A percentile compares a stretch with the other conserved stretches of the same genome.
These are phyloP conservation scores for Pleurotus pulmonarius DNA, from an alignment of 768 basidiomycete genomes.

Conservation along the genomic window DNA sequence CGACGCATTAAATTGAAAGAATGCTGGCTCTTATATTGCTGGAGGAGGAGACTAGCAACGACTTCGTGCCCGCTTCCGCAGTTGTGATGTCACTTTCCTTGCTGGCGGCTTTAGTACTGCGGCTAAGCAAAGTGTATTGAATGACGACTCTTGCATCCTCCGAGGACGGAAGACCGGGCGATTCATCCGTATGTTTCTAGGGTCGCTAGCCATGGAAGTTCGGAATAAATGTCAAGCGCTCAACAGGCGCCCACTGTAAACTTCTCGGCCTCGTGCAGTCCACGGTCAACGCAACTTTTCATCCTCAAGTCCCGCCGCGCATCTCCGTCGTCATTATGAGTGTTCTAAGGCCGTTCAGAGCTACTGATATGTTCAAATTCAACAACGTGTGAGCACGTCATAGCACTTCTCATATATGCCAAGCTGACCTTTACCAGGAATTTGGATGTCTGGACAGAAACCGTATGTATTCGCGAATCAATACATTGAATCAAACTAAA, in stretches of 20 bases:
- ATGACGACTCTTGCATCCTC: slow-evolving; percentile 2
- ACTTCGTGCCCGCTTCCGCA: slow-evolving; percentile 6
- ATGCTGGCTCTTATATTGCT: background rate
- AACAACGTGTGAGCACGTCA: slow-evolving; percentile 71
- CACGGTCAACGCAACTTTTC: background rate
- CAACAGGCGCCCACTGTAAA: too few species aligned
- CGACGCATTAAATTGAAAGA: background rate
- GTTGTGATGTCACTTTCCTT: slow-evolving; percentile 2
- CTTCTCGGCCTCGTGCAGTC: too few species aligned
- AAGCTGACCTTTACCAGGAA: slow-evolving; percentile 49
- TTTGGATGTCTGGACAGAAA: slow-evolving; percentile 96
- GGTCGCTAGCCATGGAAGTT: background rate
- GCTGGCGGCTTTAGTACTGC: slow-evolving; percentile 7
- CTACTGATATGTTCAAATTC: slow-evolving; percentile 88
- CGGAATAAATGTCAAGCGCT: background rate
- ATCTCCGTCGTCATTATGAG: slow-evolving; percentile 56
- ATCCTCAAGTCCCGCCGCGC: background rate
- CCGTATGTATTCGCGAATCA: slow-evolving; percentile 47
- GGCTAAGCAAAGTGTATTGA: background rate
- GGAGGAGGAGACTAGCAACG: background rate
- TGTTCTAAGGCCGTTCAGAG: slow-evolving; percentile 79
- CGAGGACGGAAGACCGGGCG: background rate
- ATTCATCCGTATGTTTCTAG: too few species aligned
- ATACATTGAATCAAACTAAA: background rate
- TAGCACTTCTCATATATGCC: background rate